Evolutionary conservation across 106 monocot genomes (phyloP).

Genomic region (Acorus calamus): DNA sequence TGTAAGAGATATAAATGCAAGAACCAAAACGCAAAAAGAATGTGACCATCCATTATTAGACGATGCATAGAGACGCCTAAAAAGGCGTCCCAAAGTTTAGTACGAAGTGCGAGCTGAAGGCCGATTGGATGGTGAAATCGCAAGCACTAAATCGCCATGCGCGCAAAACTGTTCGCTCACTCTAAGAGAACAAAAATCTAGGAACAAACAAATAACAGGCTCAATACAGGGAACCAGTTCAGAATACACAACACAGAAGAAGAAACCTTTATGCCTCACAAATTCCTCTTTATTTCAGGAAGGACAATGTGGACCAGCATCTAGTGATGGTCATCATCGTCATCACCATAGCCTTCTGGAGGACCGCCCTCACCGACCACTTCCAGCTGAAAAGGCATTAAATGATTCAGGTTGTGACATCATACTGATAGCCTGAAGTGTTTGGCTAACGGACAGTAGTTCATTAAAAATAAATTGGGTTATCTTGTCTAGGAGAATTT

Average conservation of each 20-base stretch:
- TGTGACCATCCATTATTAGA: slow-evolving; percentile 6
- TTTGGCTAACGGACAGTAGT: neutral
- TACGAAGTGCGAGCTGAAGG: too few relatives aligned
- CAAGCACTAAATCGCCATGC: neutral
- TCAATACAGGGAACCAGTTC: neutral
- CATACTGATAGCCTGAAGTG: too few relatives aligned
- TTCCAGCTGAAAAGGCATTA: slow-evolving; percentile 45
- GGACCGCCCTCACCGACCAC: slow-evolving; percentile 68
- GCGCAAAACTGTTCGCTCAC: too few relatives aligned
- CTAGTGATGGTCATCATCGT: slow-evolving; percentile 20
- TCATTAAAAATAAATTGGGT: neutral
- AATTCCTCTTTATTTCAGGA: slow-evolving; percentile 10
- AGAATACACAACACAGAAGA: slow-evolving; percentile 17
- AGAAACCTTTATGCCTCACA: slow-evolving; percentile 15
- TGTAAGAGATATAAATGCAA: too few relatives aligned
- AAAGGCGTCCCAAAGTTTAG: neutral
- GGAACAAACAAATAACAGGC: slow-evolving; percentile 1
- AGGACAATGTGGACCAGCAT: neutral
- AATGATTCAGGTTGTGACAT: too few relatives aligned
- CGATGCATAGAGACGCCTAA: neutral
- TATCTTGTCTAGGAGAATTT: neutral
- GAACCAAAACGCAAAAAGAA: too few relatives aligned
- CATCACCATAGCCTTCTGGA: slow-evolving; percentile 64
- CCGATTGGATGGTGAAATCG: too few relatives aligned
- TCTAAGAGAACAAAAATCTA: neutral